These are phyloP conservation scores for Alternaria infectoria DNA, from an alignment of 2,329 filamentous ascomycete genomes.

Conservation along the genomic window DNA sequence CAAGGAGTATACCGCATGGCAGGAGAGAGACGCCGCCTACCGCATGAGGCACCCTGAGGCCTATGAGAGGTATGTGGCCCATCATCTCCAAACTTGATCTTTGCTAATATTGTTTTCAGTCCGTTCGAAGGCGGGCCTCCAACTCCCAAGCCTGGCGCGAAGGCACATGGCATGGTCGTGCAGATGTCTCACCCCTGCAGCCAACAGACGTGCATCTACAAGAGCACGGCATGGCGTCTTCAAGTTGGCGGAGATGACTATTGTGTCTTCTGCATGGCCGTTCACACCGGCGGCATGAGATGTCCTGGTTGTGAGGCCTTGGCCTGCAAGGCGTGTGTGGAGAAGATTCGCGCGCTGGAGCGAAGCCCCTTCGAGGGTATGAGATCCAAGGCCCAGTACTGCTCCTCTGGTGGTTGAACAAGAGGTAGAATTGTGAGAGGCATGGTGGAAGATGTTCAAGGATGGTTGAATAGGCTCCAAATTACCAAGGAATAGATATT, in stretches of 20 bases:
- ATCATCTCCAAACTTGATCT: neutral
- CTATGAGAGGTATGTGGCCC: neutral
- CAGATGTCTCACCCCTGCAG: conserved; percentile 14
- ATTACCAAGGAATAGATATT: neutral
- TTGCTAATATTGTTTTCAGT: neutral
- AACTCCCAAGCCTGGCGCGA: neutral
- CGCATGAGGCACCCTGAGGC: conserved; percentile 8
- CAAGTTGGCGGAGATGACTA: conserved; percentile 6
- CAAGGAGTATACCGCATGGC: conserved; percentile 9
- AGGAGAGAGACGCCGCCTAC: neutral
- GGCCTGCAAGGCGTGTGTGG: conserved; percentile 16
- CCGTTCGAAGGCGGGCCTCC: neutral
- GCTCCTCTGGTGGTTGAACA: neutral
- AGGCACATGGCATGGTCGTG: conserved; percentile 14
- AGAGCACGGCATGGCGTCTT: neutral
- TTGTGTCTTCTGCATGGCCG: conserved; percentile 18
- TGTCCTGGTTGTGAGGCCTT: conserved; percentile 22
- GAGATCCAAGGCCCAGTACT: neutral
- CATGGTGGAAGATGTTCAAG: neutral
- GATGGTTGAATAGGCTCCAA: neutral
- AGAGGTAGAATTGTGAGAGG: neutral
- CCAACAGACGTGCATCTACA: conserved; percentile 3
- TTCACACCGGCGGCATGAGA: neutral
- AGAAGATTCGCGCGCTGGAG: conserved; percentile 1
- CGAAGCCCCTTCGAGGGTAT: neutral